Evolutionary conservation across 164 flowering plant genomes (phyloP).

Genomic region (Houttuynia cordata): DNA sequence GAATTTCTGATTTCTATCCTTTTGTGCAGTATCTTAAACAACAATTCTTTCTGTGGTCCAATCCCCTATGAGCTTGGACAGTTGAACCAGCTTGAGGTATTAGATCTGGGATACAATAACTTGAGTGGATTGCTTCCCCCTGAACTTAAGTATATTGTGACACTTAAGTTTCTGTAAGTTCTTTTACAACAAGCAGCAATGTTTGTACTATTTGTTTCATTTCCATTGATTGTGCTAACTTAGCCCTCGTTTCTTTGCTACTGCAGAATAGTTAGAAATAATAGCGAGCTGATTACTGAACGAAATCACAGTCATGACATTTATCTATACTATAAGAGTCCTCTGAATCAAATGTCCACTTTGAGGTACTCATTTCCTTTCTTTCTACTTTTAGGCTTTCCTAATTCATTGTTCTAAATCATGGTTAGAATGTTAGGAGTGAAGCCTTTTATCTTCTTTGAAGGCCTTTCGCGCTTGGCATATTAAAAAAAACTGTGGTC

Average conservation of each 20-base stretch:
- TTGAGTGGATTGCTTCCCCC: constrained; percentile 44
- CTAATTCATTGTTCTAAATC: background rate
- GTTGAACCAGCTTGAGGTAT: constrained; percentile 42
- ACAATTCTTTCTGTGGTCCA: constrained; percentile 52
- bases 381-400: background rate
- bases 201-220: background rate
- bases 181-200: background rate
- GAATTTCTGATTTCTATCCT: background rate
- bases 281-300: constrained; percentile 26
- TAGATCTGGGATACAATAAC: constrained; percentile 57
- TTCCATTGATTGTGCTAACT: background rate
- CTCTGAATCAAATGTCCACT: constrained; percentile 13
- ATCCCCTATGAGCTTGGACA: constrained; percentile 49
- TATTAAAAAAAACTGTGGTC: no score
- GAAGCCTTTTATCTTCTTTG: background rate
- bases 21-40: constrained; percentile 42
- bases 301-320: constrained; percentile 35
- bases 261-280: constrained; percentile 48
- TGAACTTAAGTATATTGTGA: constrained; percentile 38
- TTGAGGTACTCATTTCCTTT: constrained; percentile 19
- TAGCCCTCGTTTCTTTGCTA: background rate
- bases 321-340: no score
- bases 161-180: constrained; percentile 17
- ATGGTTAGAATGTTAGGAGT: background rate
- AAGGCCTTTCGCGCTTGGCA: no score